phyloP scores from a whole-genome alignment of 768 basidiomycete species.

The Russula brevipes region DNA sequence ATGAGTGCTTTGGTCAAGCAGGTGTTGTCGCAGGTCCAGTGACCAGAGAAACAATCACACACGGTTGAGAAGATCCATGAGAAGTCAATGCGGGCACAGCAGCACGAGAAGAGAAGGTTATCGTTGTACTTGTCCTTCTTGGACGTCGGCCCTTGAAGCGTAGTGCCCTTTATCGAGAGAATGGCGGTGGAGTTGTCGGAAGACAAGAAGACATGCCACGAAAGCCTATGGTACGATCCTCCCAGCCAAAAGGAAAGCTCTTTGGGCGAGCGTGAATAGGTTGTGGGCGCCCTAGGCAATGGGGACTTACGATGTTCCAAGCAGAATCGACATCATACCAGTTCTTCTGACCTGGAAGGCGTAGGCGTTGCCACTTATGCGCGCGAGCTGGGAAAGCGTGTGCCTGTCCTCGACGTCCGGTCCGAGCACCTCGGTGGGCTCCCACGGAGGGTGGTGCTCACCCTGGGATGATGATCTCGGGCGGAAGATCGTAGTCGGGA shows the following conservation, averaged over 20 bases:
- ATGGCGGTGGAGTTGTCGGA: constrained; percentile 77
- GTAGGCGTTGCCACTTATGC: constrained; percentile 91
- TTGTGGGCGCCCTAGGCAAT: background rate
- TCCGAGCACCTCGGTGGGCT: constrained; percentile 53
- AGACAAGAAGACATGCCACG: constrained; percentile 82
- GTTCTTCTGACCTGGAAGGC: constrained; percentile 59
- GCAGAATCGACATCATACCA: constrained; percentile 78
- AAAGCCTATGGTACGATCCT: constrained; percentile 63
- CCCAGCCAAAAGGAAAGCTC: constrained; percentile 82
- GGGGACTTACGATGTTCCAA: constrained; percentile 53
- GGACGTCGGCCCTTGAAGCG: constrained; percentile 77
- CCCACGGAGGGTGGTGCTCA: constrained; percentile 60
- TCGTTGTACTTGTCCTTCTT: constrained; percentile 93
- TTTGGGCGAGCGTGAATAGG: constrained; percentile 29
- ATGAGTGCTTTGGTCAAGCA: constrained; percentile 83
- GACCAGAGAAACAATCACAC: constrained; percentile 76
- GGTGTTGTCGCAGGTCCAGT: constrained; percentile 68
- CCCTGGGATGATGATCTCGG: constrained; percentile 50
- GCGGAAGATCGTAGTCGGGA: constrained; percentile 54
- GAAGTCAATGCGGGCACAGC: constrained; percentile 85
- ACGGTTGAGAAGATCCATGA: constrained; percentile 83
- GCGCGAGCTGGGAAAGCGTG: constrained; percentile 74
- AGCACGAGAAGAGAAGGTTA: constrained; percentile 85
- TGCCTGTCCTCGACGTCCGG: constrained; percentile 78
- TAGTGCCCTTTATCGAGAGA: constrained; percentile 88